phyloP scores from a whole-genome alignment of 2,329 filamentous ascomycete species.

The Epichloe sp. region DNA sequence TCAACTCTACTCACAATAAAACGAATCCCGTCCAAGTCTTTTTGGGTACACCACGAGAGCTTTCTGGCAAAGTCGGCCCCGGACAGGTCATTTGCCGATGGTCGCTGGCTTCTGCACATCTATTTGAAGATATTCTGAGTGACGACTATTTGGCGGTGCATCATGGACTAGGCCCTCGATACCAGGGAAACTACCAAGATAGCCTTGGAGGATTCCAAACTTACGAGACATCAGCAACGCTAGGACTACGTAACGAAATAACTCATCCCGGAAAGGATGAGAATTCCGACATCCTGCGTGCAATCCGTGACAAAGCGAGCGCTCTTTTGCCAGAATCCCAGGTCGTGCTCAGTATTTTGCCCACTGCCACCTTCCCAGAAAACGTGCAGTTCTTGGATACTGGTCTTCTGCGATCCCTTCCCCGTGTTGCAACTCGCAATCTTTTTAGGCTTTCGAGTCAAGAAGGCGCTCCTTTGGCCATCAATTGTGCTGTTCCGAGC shows the following conservation, averaged over 20 bases:
- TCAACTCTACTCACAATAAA: conserved; percentile 44
- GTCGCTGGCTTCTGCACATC: conserved; percentile 79
- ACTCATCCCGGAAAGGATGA: conserved; percentile 83
- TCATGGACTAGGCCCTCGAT: conserved; percentile 76
- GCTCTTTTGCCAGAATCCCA: conserved; percentile 68
- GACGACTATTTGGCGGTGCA: conserved; percentile 89
- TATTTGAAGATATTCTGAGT: conserved; percentile 77
- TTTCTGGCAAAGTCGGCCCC: conserved; percentile 62
- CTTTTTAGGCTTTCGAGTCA: conserved; percentile 24
- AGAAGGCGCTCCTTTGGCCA: conserved; percentile 59
- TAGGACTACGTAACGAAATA: conserved; percentile 85
- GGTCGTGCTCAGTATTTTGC: conserved; percentile 71
- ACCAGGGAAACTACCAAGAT: conserved; percentile 94
- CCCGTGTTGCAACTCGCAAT: conserved; percentile 56
- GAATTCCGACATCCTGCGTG: conserved; percentile 78
- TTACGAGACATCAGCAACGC: conserved; percentile 79
- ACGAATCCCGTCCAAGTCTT: conserved; percentile 76
- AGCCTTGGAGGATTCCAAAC: conserved; percentile 87
- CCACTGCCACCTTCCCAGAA: conserved; percentile 66
- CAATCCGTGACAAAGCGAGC: conserved; percentile 76
- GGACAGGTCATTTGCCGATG: conserved; percentile 67
- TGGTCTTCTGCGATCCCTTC: conserved; percentile 63
- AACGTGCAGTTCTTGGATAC: conserved; percentile 70
- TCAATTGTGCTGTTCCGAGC: conserved; percentile 78
- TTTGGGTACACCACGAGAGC: conserved; percentile 78